phyloP scores from a whole-genome alignment of 768 basidiomycete genomes.

The Infundibulicybe gibba region DNA sequence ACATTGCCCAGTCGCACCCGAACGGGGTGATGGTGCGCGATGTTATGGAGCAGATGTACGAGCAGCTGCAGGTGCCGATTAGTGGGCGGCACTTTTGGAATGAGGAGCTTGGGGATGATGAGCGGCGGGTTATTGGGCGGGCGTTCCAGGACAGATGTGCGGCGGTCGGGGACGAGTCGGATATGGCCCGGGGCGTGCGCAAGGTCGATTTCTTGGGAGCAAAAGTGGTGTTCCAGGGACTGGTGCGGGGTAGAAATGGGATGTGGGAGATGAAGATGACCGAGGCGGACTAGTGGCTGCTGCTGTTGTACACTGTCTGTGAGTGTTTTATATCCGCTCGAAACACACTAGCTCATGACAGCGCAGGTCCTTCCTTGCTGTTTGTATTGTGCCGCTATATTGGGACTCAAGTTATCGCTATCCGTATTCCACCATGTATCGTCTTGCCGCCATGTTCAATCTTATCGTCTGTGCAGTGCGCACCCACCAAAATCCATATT shows the following conservation, averaged over 20 bases:
- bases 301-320: too few relatives aligned
- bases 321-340: too few relatives aligned
- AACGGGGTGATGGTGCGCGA: conserved; percentile 60
- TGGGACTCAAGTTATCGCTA: too few relatives aligned
- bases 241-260: conserved; percentile 50
- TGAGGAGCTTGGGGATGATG: conserved; percentile 43
- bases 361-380: too few relatives aligned
- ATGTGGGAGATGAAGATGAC: conserved; percentile 65
- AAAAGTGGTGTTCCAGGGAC: conserved; percentile 48
- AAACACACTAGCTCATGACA: too few relatives aligned
- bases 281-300: conserved; percentile 2
- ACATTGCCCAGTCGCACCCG: conserved; percentile 40
- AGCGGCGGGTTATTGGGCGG: conserved; percentile 37
- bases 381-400: too few relatives aligned
- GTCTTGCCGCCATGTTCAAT: too few relatives aligned
- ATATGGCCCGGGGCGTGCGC: conserved; percentile 39
- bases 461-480: too few relatives aligned
- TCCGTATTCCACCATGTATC: too few relatives aligned
- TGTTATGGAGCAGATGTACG: conserved; percentile 44
- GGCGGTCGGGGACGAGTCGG: conserved; percentile 26
- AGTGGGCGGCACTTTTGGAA: conserved; percentile 55
- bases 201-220: conserved; percentile 61
- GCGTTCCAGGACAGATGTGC: conserved; percentile 44
- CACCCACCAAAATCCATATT: too few relatives aligned
- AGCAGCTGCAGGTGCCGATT: conserved; percentile 41